Conservation (phyloP, 371 early-diverging fungal genomes). For the Mucor lusitanicus region DNA sequence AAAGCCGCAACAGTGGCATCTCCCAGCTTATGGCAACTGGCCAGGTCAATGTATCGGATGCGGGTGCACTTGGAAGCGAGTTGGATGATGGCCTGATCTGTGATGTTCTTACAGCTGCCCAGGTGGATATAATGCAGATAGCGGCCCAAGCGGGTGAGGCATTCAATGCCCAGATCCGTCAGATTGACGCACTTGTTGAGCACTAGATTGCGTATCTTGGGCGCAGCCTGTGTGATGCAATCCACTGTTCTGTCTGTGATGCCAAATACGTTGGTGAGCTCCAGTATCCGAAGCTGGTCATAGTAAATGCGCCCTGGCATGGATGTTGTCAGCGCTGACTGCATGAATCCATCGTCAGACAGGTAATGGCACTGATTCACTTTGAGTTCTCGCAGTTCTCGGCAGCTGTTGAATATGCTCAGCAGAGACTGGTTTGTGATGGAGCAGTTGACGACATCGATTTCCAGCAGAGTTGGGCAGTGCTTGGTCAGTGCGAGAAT, state of each 20-base stretch:
- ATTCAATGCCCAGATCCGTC: constrained; percentile 54
- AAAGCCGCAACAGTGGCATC: constrained; percentile 59
- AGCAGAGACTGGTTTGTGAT: constrained; percentile 52
- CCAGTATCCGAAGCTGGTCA: constrained; percentile 65
- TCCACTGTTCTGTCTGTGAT: constrained; percentile 59
- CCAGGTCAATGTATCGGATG: constrained; percentile 66
- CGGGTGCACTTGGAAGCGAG: constrained; percentile 60
- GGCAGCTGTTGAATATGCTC: constrained; percentile 44
- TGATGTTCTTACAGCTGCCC: constrained; percentile 60
- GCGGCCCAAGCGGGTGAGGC: constrained; percentile 54
- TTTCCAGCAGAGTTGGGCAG: constrained; percentile 59
- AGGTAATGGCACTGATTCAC: constrained; percentile 45
- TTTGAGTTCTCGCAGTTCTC: constrained; percentile 61
- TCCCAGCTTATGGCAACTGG: constrained; percentile 57
- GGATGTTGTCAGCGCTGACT: constrained; percentile 23
- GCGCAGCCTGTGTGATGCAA: constrained; percentile 53
- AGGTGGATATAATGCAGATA: constrained; percentile 65
- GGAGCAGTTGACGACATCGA: constrained; percentile 59
- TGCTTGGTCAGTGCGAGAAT: constrained; percentile 50
- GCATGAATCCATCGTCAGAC: constrained; percentile 50
- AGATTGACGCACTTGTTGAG: constrained; percentile 62
- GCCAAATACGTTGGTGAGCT: constrained; percentile 51
- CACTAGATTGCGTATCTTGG: constrained; percentile 60
- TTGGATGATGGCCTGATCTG: constrained; percentile 53
- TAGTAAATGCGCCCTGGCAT: constrained; percentile 14